Evolutionary conservation across 2,329 filamentous ascomycete genomes (phyloP), one percentile per base, ranked within the genome.

Genomic region (Penicillium sp.): DNA sequence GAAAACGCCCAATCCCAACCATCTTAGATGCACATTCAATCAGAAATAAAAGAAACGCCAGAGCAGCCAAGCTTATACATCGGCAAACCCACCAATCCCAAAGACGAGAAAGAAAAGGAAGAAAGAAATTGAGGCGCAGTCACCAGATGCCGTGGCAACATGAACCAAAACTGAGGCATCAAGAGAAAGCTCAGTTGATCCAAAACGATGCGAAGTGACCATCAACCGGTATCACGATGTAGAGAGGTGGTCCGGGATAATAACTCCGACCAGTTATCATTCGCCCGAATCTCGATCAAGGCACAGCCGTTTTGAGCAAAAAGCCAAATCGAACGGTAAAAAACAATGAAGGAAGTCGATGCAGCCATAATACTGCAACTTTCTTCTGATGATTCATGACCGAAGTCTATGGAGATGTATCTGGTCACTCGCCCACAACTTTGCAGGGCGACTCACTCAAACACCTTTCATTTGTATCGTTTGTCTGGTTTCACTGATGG

Each of bases 1-100:
- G 38, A 49, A 46, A 57, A 57, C 55, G 51, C 55, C 55, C 44
- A 34, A 49, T 37, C 32, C 44, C 51, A 29, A 49, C 49, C 54
- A 46, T 53, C 48, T 55, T 49, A 36, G 18, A 58, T 56, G 49
- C 53, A 56, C 32, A 46, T 41, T 20, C n/a, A 40, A 23, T 28
- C 37, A 49, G 39, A 32, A 34, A 53, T 32, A 34, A 53, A 40
- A 32, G 9, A 45, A 45, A 44, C 31, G 31, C 31, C 31, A 11
- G 16, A 16, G 37, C 9, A 18, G 26, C 28, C 49, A 31, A 34
- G 38, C 44, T 41, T 26, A 39, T 14, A 20, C 18, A 20, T 4
- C 18, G 18, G 8, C 13, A 9, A 22, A 27, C 36, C 23, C 18
- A 26, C 24, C 23, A 47, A 6, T 32, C 20, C 29, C 18, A 20